Evolutionary conservation across 2,329 filamentous ascomycete genomes (phyloP), one percentile per base, ranked within the genome.

Genomic region (Chaetoscypha palmicola): DNA sequence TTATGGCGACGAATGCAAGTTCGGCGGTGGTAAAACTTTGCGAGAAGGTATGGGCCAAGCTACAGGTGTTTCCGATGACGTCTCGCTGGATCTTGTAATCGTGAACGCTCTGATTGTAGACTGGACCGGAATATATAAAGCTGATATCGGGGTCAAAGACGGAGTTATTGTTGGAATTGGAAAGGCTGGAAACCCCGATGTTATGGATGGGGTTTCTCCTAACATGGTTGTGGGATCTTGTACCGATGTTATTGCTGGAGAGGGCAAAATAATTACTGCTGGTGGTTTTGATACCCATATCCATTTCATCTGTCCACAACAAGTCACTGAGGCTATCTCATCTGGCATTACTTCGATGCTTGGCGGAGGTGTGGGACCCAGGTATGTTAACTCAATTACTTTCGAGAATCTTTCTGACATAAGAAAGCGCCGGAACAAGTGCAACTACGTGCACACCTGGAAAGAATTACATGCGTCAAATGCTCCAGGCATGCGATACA

Each of bases 21-120:
- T 97, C 64, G 91, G 91, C 12, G 91, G 91, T 34, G 91, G 91
- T 36, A 97, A 97, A 72, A 92, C 88, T 28, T 68, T 97, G 46
- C 77, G 91, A 49, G 91, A 97, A 64, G 91, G 91, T 23, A 97
- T 97, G 90, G 91, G 90, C 2, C 90, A 96, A 68, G 86, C 89
- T 4, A 83, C 82, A 19, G 90, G 87, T 3, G 74, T 86, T 33
- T 66, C 75, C 0, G 83, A 91, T 56, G 70, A 72, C 2, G 80
- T 90, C 19, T 79, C 78, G 19, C 68, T 96, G 46, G 91, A 97
- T 62, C 76, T 91, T 36, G 86, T 95, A 19, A 79, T 97, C 47
- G 87, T 82, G 1, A 97, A 96, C 58, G 91, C 90, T 4, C 68
- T 97, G 51, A 83, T 97, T 28, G 74, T 97, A 16, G 91, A 97